A percentile compares a stretch with the other conserved stretches of the same genome.
phyloP scores from a whole-genome alignment of 2,329 filamentous ascomycete species.

The Westerdykella ornata region DNA sequence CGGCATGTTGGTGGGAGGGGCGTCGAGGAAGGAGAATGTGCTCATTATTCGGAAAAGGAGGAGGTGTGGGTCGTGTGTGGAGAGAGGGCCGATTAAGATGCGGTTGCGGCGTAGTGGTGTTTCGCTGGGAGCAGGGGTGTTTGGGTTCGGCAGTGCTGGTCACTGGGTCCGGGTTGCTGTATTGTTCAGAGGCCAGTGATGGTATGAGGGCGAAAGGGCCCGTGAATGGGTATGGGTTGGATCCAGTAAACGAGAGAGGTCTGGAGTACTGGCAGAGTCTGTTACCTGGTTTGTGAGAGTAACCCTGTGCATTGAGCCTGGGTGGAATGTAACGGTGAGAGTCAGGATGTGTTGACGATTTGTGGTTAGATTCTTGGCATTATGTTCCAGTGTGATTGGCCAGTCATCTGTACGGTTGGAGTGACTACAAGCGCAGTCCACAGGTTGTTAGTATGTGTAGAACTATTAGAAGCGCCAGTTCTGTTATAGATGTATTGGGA shows the following conservation, averaged over 20 bases:
- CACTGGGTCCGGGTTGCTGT: neutral
- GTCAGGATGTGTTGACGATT: no score
- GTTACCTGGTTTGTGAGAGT: no score
- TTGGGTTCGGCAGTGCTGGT: no score
- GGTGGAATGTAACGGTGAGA: no score
- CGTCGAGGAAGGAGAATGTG: slow-evolving; percentile 35
- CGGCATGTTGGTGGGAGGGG: slow-evolving; percentile 19
- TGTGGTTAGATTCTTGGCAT: no score
- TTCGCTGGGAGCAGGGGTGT: slow-evolving; percentile 3
- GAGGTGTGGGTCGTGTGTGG: neutral
- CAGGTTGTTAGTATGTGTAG: no score
- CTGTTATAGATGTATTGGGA: no score
- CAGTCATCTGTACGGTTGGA: no score
- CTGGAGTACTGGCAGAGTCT: slow-evolving; percentile 3
- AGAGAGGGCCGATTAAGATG: slow-evolving; percentile 1
- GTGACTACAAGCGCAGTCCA: no score
- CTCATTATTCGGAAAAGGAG: slow-evolving; percentile 22
- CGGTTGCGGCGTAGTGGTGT: slow-evolving; percentile 2
- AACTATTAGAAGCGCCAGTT: no score
- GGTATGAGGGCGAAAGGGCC: slow-evolving; percentile 1
- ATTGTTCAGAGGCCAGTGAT: neutral
- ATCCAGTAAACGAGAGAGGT: slow-evolving; percentile 7
- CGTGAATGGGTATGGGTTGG: slow-evolving; percentile 9
- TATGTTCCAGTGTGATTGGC: no score
- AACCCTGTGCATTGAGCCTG: no score